Conservation (phyloP, 2,329 filamentous ascomycete species). For the Epichloe brachyelytri region DNA sequence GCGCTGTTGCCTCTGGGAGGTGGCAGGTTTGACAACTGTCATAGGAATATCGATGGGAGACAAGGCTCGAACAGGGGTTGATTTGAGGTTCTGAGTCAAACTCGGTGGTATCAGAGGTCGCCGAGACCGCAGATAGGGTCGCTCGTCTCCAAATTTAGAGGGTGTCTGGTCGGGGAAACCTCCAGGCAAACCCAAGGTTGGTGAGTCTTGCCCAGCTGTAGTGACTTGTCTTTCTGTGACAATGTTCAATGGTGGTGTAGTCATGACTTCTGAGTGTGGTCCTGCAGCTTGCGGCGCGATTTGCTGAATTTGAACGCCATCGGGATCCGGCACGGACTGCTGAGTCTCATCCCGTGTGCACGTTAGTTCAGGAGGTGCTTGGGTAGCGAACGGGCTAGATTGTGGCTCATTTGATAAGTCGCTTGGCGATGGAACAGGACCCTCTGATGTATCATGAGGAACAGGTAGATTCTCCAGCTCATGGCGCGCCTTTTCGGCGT, state of each 20-base stretch:
- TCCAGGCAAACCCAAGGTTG: constrained; percentile 53
- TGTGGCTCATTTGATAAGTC: neutral
- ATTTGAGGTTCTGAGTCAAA: constrained; percentile 63
- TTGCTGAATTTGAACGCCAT: neutral
- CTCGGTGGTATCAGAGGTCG: constrained; percentile 49
- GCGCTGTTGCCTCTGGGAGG: constrained; percentile 18
- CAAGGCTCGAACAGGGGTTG: constrained; percentile 30
- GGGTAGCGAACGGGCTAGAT: neutral
- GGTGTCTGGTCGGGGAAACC: constrained; percentile 37
- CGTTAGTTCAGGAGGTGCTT: neutral
- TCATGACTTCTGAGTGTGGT: neutral
- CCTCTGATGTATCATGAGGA: neutral
- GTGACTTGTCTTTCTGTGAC: neutral
- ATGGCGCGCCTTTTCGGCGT: constrained; percentile 33
- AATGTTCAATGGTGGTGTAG: constrained; percentile 3
- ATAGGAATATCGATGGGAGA: constrained; percentile 13
- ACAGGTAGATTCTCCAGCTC: constrained; percentile 31
- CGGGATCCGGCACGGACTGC: neutral
- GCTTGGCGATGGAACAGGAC: neutral
- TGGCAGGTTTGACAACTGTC: constrained; percentile 17
- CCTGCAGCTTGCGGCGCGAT: neutral
- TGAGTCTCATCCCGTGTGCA: neutral
- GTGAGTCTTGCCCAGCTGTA: constrained; percentile 38
- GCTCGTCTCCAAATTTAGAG: constrained; percentile 29
- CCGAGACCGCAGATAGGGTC: constrained; percentile 47